These are phyloP conservation scores for Noccaea caerulescens DNA, from an alignment of 345 rosid genomes.

Conservation along the genomic window DNA sequence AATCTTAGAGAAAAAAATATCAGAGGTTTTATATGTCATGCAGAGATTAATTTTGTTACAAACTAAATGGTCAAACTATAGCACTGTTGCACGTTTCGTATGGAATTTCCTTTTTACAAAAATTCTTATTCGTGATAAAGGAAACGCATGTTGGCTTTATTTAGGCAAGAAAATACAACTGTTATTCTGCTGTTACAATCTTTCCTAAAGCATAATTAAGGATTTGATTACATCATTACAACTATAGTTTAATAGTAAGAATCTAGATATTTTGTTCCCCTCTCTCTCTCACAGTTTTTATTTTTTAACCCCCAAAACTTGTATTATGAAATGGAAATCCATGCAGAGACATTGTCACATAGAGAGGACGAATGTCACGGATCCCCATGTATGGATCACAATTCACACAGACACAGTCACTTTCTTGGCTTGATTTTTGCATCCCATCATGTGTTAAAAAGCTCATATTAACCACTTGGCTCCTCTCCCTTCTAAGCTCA, in stretches of 20 bases:
- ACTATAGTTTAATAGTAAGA: conserved; percentile 26
- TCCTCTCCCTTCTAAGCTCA: not conserved
- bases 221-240: conserved; percentile 37
- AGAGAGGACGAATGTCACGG: not conserved
- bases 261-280: conserved; percentile 21
- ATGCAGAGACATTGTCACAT: conserved; percentile 23
- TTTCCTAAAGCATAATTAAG: conserved; percentile 29
- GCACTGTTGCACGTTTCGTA: not conserved
- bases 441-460: conserved; percentile 13
- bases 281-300: not conserved
- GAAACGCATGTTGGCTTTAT: conserved; percentile 19
- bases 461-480: conserved; percentile 6
- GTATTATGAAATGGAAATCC: conserved; percentile 14
- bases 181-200: conserved; percentile 32
- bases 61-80: conserved; percentile 3
- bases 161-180: conserved; percentile 27
- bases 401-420: not conserved
- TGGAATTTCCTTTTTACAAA: not conserved
- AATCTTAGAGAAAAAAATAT: not conserved
- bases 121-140: not conserved
- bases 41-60: not conserved
- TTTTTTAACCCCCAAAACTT: not conserved
- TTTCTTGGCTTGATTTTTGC: conserved; percentile 23
- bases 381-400: conserved; percentile 11
- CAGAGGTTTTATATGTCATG: not conserved